A percentile compares a stretch with the other conserved stretches of the same genome.
Evolutionary conservation across 1,139 yeast genomes (phyloP).

Genomic region (Candida glucosophila): DNA sequence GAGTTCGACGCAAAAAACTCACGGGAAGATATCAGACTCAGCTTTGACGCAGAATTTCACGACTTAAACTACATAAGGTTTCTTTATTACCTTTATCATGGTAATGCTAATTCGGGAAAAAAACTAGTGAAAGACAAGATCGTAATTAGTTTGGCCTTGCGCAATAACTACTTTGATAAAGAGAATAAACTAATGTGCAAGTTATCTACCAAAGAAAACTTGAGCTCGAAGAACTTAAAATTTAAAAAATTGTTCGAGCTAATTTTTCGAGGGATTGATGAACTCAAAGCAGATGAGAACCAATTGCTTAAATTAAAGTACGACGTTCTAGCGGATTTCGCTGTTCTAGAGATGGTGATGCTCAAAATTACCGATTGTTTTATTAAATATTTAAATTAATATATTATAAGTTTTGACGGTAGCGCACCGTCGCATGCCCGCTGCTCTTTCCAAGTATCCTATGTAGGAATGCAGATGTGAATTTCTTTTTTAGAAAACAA

Average conservation of each 20-base stretch:
- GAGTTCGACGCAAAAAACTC: conserved; percentile 11
- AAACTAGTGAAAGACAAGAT: conserved; percentile 31
- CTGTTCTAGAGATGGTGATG: conserved; percentile 13
- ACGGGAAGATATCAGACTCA: conserved; percentile 25
- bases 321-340: conserved; percentile 26
- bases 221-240: conserved; percentile 30
- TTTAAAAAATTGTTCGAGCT: conserved; percentile 33
- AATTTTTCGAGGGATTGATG: conserved; percentile 27
- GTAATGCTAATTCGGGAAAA: conserved; percentile 18
- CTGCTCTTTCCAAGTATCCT: no score
- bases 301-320: conserved; percentile 26
- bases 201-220: conserved; percentile 29
- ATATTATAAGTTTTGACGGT: no score
- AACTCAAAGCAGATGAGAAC: conserved; percentile 12
- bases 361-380: conserved; percentile 18
- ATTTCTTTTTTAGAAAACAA: no score
- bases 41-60: conserved; percentile 25
- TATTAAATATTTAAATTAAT: no score
- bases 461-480: no score
- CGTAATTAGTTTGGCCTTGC: conserved; percentile 21
- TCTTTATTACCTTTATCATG: conserved; percentile 23
- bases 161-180: conserved; percentile 24
- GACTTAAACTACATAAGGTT: conserved; percentile 27
- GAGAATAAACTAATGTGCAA: conserved; percentile 14
- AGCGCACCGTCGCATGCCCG: no score